These are phyloP conservation scores for Rhizopus stolonifer DNA, from an alignment of 371 early-diverging fungal species.

Conservation along the genomic window DNA sequence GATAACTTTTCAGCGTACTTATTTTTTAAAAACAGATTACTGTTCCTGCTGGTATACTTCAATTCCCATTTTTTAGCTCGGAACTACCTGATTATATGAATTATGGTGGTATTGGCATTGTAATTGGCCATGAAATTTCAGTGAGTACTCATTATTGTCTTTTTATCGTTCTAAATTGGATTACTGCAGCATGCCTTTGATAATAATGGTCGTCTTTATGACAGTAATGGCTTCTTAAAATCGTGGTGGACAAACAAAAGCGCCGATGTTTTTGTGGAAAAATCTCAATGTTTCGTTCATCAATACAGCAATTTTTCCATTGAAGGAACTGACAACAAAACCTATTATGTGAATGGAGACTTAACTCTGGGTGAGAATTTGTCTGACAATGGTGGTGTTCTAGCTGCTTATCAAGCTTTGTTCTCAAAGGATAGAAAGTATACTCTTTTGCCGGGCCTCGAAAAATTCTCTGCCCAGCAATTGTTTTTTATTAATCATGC, in stretches of 20 bases:
- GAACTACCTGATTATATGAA: slow-evolving; percentile 53
- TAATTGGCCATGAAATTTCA: slow-evolving; percentile 65
- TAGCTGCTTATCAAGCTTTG: slow-evolving; percentile 31
- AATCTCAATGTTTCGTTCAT: slow-evolving; percentile 61
- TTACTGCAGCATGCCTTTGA: slow-evolving; percentile 46
- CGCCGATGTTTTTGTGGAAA: slow-evolving; percentile 43
- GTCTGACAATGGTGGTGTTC: slow-evolving; percentile 76
- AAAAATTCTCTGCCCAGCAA: slow-evolving; percentile 34
- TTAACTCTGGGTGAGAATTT: slow-evolving; percentile 71
- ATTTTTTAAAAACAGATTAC: slow-evolving; percentile 36
- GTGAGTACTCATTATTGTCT: slow-evolving; percentile 26
- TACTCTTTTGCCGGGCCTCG: slow-evolving; percentile 12
- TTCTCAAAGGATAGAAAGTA: slow-evolving; percentile 15
- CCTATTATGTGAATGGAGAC: slow-evolving; percentile 50
- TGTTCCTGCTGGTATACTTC: slow-evolving; percentile 63
- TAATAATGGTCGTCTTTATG: slow-evolving; percentile 55
- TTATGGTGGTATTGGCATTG: slow-evolving; percentile 60
- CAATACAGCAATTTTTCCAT: slow-evolving; percentile 59
- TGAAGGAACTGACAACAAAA: slow-evolving; percentile 21
- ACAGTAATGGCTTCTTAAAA: slow-evolving; percentile 36
- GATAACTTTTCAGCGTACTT: slow-evolving; percentile 1
- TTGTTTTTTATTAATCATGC: slow-evolving; percentile 48
- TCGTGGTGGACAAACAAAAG: slow-evolving; percentile 72
- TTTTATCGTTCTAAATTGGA: background rate
- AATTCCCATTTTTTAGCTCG: slow-evolving; percentile 43